Base-by-base conservation (phyloP, 2,329 filamentous ascomycete genomes). In the Trichoderma cornu-damae region DNA sequence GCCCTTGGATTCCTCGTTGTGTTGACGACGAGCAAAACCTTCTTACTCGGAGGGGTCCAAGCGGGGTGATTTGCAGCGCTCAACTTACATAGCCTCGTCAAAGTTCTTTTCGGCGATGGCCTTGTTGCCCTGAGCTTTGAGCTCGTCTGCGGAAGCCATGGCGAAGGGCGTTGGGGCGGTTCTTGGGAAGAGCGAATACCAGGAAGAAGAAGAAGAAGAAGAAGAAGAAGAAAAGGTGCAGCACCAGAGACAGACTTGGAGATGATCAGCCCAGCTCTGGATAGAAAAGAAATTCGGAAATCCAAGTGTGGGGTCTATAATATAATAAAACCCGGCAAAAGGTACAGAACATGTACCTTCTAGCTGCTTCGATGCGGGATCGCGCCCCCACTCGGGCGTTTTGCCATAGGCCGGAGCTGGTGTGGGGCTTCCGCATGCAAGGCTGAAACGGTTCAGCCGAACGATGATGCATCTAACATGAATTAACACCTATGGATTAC, bases 71-170 rank as follows among this genome's bases (percentile, higher is more conserved):
- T 26, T n/a, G 30, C 28, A 32, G 24, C 35, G 49, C 35, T 52
- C 40, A 58, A 85, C 90, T 76, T 83, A 97, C 93, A 96, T 85
- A 70, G 94, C 94, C 73, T 93, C 90, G 69, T 91, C 83, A 73
- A 96, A 99, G 76, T 97, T 91, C 83, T 97, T 97, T 62, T 90
- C 91, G 64, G 90, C 88, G 75, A 99, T 99, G 75, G 95, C 92
- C 81, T 96, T 96, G 82, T 99, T 99, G 79, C 93, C 94, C 72
- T 94, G 88, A 69, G 92, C 90, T 81, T 99, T 99, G 69, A 99
- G 85, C 83, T 93, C 83, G 73, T 87, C 84, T 66, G 83, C 83
- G 61, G 80, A 81, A 67, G 81, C 74, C 82, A 84, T 85, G 54
- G 37, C 62, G 47, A 46, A 54, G 20, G 28, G 14, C 6, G 11